Evolutionary conservation across 345 rosid species (phyloP).

Genomic region (Eucalyptus curtisii): DNA sequence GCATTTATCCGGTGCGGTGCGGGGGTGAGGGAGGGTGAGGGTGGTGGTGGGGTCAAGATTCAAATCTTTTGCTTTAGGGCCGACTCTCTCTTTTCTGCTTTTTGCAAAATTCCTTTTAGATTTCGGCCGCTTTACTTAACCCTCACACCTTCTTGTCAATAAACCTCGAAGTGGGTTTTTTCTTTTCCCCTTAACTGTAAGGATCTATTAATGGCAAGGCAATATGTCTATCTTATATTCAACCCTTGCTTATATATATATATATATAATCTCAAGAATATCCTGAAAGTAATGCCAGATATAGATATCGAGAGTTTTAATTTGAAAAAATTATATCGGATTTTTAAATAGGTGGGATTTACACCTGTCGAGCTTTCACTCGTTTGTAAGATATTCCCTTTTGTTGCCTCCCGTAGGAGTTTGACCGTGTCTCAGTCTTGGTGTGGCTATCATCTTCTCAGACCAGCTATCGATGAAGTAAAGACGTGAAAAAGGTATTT

Average conservation of each 20-base stretch:
- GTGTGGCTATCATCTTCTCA: not conserved
- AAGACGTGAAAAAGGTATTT: rapidly evolving
- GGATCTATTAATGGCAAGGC: not conserved
- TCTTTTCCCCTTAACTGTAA: not conserved
- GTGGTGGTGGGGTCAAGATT: not conserved
- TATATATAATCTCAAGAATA: not conserved
- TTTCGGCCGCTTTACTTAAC: not conserved
- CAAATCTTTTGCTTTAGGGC: not conserved
- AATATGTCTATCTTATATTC: not conserved
- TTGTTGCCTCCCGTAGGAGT: not conserved
- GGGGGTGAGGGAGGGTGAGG: not conserved
- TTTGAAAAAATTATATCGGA: not conserved
- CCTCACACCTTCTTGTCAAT: not conserved
- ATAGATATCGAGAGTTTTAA: not conserved
- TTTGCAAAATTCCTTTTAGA: not conserved
- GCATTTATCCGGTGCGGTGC: not conserved
- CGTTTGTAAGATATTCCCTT: not conserved
- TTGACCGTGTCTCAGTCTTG: rapidly evolving
- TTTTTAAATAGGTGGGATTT: not conserved
- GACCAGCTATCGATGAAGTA: rapidly evolving
- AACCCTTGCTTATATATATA: not conserved
- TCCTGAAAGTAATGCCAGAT: rapidly evolving
- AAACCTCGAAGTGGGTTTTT: not conserved
- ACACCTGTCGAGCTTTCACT: too few relatives aligned
- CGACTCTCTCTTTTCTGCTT: not conserved